Conservation (phyloP, 345 rosid genomes). For the Carallia pectinifolia region DNA sequence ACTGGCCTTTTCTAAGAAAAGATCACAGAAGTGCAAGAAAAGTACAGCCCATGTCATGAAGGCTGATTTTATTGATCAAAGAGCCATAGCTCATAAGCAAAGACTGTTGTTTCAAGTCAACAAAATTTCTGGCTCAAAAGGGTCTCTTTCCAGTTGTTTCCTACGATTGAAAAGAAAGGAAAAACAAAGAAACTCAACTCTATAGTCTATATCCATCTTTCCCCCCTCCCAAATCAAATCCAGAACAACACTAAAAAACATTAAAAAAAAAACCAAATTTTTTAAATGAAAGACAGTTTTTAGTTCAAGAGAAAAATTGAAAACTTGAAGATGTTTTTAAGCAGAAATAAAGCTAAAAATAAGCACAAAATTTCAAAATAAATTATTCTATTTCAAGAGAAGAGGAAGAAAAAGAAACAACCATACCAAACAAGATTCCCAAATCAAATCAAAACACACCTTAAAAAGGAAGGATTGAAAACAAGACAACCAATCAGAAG, state of each 20-base stretch:
- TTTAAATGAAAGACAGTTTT: neutral
- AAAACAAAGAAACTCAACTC: neutral
- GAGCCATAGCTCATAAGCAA: constrained; percentile 8
- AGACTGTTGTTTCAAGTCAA: neutral
- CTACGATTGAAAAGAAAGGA: neutral
- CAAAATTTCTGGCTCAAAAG: constrained; percentile 1
- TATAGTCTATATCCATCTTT: too few relatives aligned
- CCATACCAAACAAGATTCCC: constrained; percentile 4
- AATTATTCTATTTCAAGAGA: neutral
- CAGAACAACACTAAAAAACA: neutral
- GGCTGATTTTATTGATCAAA: constrained; percentile 14
- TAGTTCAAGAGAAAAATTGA: too few relatives aligned
- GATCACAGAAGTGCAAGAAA: too few relatives aligned
- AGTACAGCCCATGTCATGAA: neutral
- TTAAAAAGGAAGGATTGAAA: neutral
- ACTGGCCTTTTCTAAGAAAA: too few relatives aligned
- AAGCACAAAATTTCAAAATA: neutral
- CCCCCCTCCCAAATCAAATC: neutral
- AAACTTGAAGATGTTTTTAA: too few relatives aligned
- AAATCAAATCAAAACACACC: constrained; percentile 15
- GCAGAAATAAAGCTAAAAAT: neutral
- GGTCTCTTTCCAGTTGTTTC: neutral
- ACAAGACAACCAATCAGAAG: neutral
- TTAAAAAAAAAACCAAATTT: neutral
- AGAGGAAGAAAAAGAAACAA: neutral